These are phyloP conservation scores for Aspergillus versicolor DNA, from an alignment of 2,329 filamentous ascomycete genomes.

Conservation along the genomic window DNA sequence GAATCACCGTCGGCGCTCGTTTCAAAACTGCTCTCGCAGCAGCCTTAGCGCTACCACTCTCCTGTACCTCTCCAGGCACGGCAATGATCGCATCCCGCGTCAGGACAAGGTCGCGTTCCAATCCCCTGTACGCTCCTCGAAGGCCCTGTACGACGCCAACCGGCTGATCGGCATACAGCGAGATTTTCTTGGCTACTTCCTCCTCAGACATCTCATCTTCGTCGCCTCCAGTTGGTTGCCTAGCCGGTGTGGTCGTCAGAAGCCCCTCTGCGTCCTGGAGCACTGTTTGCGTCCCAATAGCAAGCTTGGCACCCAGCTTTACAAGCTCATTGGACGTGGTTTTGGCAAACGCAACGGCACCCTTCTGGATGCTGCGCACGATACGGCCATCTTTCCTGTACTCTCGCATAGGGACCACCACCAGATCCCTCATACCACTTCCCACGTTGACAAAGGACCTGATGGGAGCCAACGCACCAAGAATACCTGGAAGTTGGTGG, in stretches of 20 bases:
- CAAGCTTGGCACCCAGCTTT: slow-evolving; percentile 88
- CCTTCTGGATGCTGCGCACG: slow-evolving; percentile 87
- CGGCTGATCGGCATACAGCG: slow-evolving; percentile 91
- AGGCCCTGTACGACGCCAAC: slow-evolving; percentile 84
- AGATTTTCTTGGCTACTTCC: slow-evolving; percentile 75
- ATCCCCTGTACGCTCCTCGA: slow-evolving; percentile 74
- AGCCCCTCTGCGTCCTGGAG: slow-evolving; percentile 85
- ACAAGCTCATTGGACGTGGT: slow-evolving; percentile 94
- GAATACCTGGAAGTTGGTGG: slow-evolving; percentile 83
- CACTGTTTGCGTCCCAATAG: slow-evolving; percentile 91
- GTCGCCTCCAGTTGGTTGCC: slow-evolving; percentile 48
- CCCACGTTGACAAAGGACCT: slow-evolving; percentile 88
- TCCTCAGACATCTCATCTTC: slow-evolving; percentile 65
- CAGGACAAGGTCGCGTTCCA: slow-evolving; percentile 82
- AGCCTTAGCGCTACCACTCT: slow-evolving; percentile 76
- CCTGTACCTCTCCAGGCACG: slow-evolving; percentile 86
- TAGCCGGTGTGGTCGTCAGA: slow-evolving; percentile 45
- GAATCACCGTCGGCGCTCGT: slow-evolving; percentile 87
- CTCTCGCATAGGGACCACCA: slow-evolving; percentile 86
- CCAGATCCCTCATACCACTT: slow-evolving; percentile 78
- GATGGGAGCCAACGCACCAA: slow-evolving; percentile 87
- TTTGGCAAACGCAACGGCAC: slow-evolving; percentile 82
- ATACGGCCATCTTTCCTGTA: slow-evolving; percentile 93
- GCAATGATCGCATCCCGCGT: slow-evolving; percentile 91
- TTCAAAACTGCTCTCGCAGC: slow-evolving; percentile 75